These are phyloP conservation scores for Chlamydomonas applanata DNA, from an alignment of 139 green algal species.

Conservation along the genomic window DNA sequence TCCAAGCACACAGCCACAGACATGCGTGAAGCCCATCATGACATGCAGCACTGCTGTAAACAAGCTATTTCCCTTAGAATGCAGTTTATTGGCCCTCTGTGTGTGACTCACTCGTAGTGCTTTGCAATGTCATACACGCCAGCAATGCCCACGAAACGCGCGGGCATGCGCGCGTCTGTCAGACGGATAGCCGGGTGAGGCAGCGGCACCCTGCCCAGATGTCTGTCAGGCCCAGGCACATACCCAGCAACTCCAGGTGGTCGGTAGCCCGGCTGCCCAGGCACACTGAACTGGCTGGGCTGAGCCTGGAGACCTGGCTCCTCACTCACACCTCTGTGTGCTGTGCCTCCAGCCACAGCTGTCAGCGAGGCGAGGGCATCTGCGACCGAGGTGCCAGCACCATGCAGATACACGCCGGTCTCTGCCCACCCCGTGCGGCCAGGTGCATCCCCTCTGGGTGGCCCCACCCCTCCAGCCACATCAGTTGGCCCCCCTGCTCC, in stretches of 20 bases:
- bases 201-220: background rate
- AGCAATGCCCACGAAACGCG: constrained; percentile 44
- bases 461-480: too few relatives aligned
- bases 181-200: background rate
- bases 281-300: background rate
- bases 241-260: background rate
- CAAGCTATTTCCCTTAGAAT: too few relatives aligned
- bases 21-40: too few relatives aligned
- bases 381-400: background rate
- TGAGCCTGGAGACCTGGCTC: background rate
- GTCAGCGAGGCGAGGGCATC: constrained; percentile 4
- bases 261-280: background rate
- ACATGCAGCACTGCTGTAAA: too few relatives aligned
- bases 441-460: too few relatives aligned
- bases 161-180: constrained; percentile 38
- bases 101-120: constrained; percentile 57
- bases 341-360: background rate
- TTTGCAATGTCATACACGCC: constrained; percentile 81
- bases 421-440: background rate
- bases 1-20: too few relatives aligned
- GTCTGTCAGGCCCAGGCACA: background rate
- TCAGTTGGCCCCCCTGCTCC: too few relatives aligned
- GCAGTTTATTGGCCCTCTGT: too few relatives aligned
- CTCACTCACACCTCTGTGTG: background rate
- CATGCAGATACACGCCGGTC: constrained; percentile 5